phyloP scores from a whole-genome alignment of 805 yeast species.

The Metschnikowia orientalis region DNA sequence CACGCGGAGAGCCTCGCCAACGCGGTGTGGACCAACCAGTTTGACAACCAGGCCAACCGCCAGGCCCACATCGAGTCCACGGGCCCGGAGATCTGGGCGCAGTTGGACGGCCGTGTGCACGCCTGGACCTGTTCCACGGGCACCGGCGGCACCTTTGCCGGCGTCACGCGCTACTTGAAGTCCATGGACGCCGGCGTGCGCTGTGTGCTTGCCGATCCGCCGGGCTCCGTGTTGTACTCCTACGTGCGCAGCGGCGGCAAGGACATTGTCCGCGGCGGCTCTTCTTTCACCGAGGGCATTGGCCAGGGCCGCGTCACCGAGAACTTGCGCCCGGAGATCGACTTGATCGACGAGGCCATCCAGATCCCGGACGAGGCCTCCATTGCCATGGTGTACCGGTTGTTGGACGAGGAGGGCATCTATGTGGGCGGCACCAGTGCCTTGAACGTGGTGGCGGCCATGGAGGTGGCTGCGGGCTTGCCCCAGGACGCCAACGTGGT shows the following conservation, averaged over 20 bases:
- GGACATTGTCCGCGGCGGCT: conserved; percentile 66
- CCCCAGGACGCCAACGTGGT: conserved; percentile 82
- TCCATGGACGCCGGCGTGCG: conserved; percentile 56
- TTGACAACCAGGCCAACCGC: conserved; percentile 83
- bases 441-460: conserved; percentile 86
- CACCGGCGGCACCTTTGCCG: conserved; percentile 91
- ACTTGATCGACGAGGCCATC: conserved; percentile 73
- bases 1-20: conserved; percentile 73
- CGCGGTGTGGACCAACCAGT: conserved; percentile 92
- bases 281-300: conserved; percentile 92
- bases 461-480: conserved; percentile 63
- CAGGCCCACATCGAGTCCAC: conserved; percentile 86
- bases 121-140: conserved; percentile 91
- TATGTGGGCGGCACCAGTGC: conserved; percentile 90
- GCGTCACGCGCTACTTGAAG: conserved; percentile 74
- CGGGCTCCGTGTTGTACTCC: conserved; percentile 81
- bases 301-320: conserved; percentile 93
- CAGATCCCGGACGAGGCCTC: conserved; percentile 75
- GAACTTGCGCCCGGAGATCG: conserved; percentile 70
- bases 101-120: conserved; percentile 69
- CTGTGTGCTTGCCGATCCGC: conserved; percentile 84
- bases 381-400: conserved; percentile 76
- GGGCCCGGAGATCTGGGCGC: conserved; percentile 91
- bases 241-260: conserved; percentile 70
- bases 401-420: conserved; percentile 85